phyloP scores from a whole-genome alignment of 768 basidiomycete genomes.

The Inosperma sp. region DNA sequence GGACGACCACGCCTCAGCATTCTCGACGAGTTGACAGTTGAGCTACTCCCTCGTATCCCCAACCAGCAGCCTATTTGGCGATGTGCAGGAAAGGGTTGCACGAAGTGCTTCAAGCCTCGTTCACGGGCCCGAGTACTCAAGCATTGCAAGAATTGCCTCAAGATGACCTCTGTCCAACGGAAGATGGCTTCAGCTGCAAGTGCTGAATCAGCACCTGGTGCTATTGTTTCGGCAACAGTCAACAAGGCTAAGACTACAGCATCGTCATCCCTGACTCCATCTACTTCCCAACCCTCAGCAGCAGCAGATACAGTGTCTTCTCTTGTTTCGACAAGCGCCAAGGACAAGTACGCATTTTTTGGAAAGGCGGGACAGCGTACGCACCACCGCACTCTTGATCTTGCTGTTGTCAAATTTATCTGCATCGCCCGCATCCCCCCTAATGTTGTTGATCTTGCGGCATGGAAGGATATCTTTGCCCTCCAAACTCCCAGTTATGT shows the following conservation, averaged over 20 bases:
- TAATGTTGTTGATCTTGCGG: constrained; percentile 15
- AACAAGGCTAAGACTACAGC: background rate
- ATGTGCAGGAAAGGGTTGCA: constrained; percentile 6
- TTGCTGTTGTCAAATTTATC: constrained; percentile 24
- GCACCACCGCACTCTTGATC: constrained; percentile 12
- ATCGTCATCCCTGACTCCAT: background rate
- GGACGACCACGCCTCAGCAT: constrained; percentile 8
- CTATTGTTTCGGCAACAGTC: constrained; percentile 8
- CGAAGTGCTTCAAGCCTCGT: constrained; percentile 1
- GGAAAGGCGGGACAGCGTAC: constrained; percentile 8
- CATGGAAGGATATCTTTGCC: constrained; percentile 22
- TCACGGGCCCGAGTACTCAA: constrained; percentile 7
- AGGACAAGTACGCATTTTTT: constrained; percentile 12
- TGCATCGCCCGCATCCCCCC: constrained; percentile 19
- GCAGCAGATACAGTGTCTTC: background rate
- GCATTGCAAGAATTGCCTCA: constrained; percentile 15
- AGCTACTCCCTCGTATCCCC: background rate
- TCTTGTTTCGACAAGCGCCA: background rate
- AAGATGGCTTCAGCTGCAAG: constrained; percentile 10
- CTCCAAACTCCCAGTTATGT: constrained; percentile 16
- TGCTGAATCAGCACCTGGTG: constrained; percentile 13
- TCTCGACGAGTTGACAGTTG: constrained; percentile 10
- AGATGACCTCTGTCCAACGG: constrained; percentile 7
- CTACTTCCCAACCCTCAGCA: background rate
- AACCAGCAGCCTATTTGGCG: background rate